A percentile compares a stretch with the other conserved stretches of the same genome.
These are phyloP conservation scores for Microcos paniculata DNA, from an alignment of 345 rosid genomes.

Conservation along the genomic window DNA sequence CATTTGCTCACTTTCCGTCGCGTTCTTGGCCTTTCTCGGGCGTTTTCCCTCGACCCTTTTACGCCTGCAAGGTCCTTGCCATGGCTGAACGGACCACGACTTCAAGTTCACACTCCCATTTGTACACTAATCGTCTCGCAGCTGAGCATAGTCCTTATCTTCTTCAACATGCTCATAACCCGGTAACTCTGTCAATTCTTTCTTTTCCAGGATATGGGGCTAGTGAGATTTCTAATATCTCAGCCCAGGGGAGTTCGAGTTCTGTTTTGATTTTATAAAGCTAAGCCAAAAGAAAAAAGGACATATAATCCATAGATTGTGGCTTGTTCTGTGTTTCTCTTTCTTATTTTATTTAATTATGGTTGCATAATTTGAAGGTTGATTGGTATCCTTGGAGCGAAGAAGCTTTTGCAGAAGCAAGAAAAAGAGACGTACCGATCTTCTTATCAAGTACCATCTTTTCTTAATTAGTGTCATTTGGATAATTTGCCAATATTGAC, in stretches of 20 bases:
- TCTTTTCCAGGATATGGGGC: neutral
- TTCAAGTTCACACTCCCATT: constrained; percentile 39
- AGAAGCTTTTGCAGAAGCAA: constrained; percentile 86
- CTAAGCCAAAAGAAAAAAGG: neutral
- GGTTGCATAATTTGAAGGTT: constrained; percentile 44
- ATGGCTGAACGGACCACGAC: constrained; percentile 39
- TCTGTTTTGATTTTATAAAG: neutral
- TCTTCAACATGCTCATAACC: constrained; percentile 91
- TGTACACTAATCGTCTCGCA: constrained; percentile 66
- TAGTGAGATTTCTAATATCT: neutral
- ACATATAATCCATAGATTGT: neutral
- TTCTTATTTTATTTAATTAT: neutral
- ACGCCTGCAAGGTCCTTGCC: constrained; percentile 35
- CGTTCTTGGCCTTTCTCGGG: constrained; percentile 22
- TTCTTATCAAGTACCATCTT: constrained; percentile 74
- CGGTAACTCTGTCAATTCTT: constrained; percentile 35
- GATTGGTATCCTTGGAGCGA: constrained; percentile 96
- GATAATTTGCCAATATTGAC: constrained; percentile 11
- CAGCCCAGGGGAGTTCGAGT: neutral
- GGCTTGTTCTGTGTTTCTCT: neutral
- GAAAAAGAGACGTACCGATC: constrained; percentile 78
- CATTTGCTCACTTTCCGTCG: constrained; percentile 15
- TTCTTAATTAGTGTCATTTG: neutral
- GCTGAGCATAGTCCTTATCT: constrained; percentile 88
- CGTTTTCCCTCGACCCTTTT: constrained; percentile 35